These are phyloP conservation scores for Astrocystis sublimbata DNA, from an alignment of 495 filamentous ascomycete genomes.

Conservation along the genomic window DNA sequence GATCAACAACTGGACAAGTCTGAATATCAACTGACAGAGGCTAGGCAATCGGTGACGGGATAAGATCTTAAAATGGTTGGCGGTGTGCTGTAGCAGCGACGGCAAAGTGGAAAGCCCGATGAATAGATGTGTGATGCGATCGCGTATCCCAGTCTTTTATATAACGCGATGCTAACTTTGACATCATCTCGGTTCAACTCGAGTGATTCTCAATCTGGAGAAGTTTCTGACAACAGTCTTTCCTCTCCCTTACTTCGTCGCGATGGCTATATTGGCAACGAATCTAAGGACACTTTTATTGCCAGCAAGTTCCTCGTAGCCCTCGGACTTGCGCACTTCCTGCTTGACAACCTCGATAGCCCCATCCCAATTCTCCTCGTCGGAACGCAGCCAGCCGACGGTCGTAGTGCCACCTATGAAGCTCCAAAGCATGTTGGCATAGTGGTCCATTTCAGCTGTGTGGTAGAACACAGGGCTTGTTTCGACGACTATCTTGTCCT, in stretches of 20 bases:
- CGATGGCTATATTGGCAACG: not conserved
- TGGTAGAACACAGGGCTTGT: not conserved
- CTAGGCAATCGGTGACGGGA: too few species aligned
- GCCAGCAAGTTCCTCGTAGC: constrained; percentile 8
- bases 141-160: too few species aligned
- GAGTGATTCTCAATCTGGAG: too few species aligned
- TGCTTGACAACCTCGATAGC: constrained; percentile 21
- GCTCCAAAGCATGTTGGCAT: constrained; percentile 20
- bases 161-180: too few species aligned
- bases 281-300: not conserved
- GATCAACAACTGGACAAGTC: too few species aligned
- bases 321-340: constrained; percentile 22
- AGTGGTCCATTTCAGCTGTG: constrained; percentile 14
- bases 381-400: constrained; percentile 21
- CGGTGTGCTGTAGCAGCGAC: too few species aligned
- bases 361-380: constrained; percentile 25
- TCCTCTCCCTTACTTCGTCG: not conserved
- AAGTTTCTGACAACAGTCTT: too few species aligned
- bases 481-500: constrained; percentile 15
- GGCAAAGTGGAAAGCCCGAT: too few species aligned
- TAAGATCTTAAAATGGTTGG: too few species aligned
- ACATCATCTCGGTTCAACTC: too few species aligned
- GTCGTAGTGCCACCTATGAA: constrained; percentile 19
- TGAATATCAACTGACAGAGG: too few species aligned
- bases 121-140: too few species aligned